A percentile compares a stretch with the other conserved stretches of the same genome.
phyloP scores from a whole-genome alignment of 352 stramenopile genomes.

The Globisporangium alternatum region DNA sequence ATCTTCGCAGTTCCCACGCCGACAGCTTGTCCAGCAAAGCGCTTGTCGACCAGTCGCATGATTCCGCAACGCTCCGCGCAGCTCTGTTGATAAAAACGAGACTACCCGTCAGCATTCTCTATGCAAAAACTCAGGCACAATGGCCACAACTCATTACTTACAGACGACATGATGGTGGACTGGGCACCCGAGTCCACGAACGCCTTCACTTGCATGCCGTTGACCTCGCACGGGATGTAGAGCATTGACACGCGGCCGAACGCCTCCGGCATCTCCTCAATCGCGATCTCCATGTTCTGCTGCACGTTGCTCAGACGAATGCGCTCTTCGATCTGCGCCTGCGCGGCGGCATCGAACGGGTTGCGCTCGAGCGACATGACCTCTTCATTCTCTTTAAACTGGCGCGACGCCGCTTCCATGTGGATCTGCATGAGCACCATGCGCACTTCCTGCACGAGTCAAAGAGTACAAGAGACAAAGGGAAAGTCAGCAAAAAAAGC shows the following conservation, averaged over 20 bases:
- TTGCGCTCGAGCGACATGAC: slow-evolving; percentile 64
- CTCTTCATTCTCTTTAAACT: slow-evolving; percentile 82
- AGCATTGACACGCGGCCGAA: slow-evolving; percentile 88
- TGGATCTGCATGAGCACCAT: slow-evolving; percentile 84
- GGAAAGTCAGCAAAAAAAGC: not conserved
- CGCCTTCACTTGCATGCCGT: slow-evolving; percentile 81
- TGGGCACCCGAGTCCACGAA: slow-evolving; percentile 91
- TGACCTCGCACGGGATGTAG: slow-evolving; percentile 86
- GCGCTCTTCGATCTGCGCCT: slow-evolving; percentile 81
- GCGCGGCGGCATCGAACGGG: slow-evolving; percentile 70
- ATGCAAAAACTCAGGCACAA: not conserved
- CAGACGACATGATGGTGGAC: slow-evolving; percentile 92
- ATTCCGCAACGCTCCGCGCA: slow-evolving; percentile 91
- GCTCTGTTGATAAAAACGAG: slow-evolving; percentile 29
- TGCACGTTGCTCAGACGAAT: slow-evolving; percentile 86
- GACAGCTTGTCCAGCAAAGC: slow-evolving; percentile 89
- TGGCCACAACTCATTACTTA: slow-evolving; percentile 22
- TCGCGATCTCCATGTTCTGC: slow-evolving; percentile 89
- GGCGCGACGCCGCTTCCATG: slow-evolving; percentile 74
- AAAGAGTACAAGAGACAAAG: not conserved
- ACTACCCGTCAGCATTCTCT: not conserved
- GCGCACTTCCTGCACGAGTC: slow-evolving; percentile 57
- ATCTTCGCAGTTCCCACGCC: slow-evolving; percentile 97
- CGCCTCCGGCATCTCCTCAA: slow-evolving; percentile 85
- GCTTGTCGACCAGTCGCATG: slow-evolving; percentile 86